Conservation (phyloP, 169 alveolate genomes). For the Hepatocystis sp. region DNA sequence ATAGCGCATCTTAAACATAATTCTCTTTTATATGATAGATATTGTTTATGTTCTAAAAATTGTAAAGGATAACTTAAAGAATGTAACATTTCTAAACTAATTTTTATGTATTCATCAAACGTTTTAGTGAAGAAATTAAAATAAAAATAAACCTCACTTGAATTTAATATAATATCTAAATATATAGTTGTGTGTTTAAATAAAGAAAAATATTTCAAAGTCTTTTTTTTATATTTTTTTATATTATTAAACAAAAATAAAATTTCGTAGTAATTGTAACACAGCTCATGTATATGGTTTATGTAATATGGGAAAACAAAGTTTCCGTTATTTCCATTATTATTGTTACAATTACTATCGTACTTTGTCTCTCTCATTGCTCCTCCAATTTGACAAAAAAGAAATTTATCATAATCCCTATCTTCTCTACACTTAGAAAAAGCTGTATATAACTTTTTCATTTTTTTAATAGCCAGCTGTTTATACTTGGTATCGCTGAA, state of each 20-base stretch:
- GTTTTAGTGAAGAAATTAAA: constrained; percentile 58
- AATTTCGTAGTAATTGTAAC: constrained; percentile 32
- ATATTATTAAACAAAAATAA: constrained; percentile 42
- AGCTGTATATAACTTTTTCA: constrained; percentile 35
- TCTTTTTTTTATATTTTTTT: constrained; percentile 63
- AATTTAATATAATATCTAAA: constrained; percentile 57
- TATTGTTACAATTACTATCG: no score
- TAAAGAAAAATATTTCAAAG: constrained; percentile 46
- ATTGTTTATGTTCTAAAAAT: constrained; percentile 38
- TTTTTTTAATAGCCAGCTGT: constrained; percentile 22
- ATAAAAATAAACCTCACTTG: constrained; percentile 59
- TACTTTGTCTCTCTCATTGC: background rate
- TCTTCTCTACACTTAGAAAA: constrained; percentile 26
- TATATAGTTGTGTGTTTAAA: constrained; percentile 60
- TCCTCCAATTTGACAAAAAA: background rate
- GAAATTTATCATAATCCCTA: constrained; percentile 9
- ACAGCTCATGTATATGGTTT: constrained; percentile 43
- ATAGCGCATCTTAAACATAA: constrained; percentile 52
- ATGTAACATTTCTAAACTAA: constrained; percentile 20
- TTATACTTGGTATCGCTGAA: constrained; percentile 5
- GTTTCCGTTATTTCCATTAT: background rate
- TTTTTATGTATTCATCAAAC: constrained; percentile 33
- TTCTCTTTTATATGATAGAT: constrained; percentile 37
- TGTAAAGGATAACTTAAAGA: constrained; percentile 42
- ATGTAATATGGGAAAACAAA: no score